These are phyloP conservation scores for Epicoccum sorghinum DNA, from an alignment of 2,329 filamentous ascomycete species.

Conservation along the genomic window DNA sequence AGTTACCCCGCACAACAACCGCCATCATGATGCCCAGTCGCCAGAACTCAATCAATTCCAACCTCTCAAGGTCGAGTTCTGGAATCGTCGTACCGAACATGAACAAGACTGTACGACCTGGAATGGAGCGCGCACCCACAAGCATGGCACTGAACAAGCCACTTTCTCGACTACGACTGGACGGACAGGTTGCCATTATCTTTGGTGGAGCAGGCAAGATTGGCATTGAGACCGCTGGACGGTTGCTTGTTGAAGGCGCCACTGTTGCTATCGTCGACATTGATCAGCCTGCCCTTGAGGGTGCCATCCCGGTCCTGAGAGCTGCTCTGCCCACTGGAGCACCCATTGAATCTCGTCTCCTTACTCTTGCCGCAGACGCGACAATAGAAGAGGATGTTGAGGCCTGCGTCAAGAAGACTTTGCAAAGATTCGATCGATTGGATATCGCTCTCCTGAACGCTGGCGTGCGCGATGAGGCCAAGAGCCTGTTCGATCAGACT, in stretches of 20 bases:
- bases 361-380: conserved; percentile 44
- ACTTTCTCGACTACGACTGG: conserved; percentile 39
- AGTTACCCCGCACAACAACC: conserved; percentile 6
- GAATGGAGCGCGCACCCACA: conserved; percentile 35
- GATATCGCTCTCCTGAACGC: conserved; percentile 40
- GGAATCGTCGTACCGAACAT: conserved; percentile 34
- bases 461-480: conserved; percentile 32
- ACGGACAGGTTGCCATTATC: conserved; percentile 42
- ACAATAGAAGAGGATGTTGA: conserved; percentile 72
- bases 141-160: conserved; percentile 34
- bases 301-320: conserved; percentile 31
- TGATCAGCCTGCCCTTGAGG: conserved; percentile 34
- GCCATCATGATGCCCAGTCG: conserved; percentile 19
- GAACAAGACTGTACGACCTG: conserved; percentile 30
- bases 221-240: conserved; percentile 44
- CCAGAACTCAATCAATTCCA: conserved; percentile 17
- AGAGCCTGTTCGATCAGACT: conserved; percentile 45
- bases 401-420: conserved; percentile 70
- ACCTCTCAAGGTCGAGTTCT: conserved; percentile 14
- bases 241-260: conserved; percentile 47
- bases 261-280: conserved; percentile 48
- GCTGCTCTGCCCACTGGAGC: conserved; percentile 34
- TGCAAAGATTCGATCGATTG: conserved; percentile 35
- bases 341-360: conserved; percentile 31
- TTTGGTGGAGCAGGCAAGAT: conserved; percentile 43